A percentile compares a stretch with the other conserved stretches of the same genome.
Evolutionary conservation across 495 filamentous ascomycete genomes (phyloP).

Genomic region (Xylaria palmicola): DNA sequence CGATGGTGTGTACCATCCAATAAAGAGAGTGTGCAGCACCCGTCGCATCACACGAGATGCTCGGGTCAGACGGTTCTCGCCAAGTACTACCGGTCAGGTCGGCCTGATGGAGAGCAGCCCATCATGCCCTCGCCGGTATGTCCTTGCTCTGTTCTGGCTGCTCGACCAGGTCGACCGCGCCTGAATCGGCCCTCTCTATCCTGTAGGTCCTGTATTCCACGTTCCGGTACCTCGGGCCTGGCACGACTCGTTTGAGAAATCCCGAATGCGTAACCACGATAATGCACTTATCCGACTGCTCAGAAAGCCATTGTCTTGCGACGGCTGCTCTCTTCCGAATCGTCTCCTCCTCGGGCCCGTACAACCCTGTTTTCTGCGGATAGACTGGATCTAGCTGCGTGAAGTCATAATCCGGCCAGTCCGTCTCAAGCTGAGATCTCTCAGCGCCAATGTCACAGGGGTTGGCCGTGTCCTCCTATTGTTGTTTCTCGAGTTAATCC

Average conservation of each 20-base stretch:
- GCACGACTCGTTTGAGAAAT: slow-evolving; percentile 43
- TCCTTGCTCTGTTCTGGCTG: slow-evolving; percentile 16
- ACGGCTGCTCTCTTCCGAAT: slow-evolving; percentile 41
- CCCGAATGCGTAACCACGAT: slow-evolving; percentile 53
- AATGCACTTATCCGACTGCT: slow-evolving; percentile 51
- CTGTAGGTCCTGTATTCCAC: slow-evolving; percentile 53
- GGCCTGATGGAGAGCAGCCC: background rate
- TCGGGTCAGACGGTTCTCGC: too few species aligned
- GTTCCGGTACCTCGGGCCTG: slow-evolving; percentile 40
- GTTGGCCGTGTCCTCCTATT: slow-evolving; percentile 50
- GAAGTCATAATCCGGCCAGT: slow-evolving; percentile 49
- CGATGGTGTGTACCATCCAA: background rate
- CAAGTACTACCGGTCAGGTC: too few species aligned
- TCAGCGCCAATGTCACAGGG: slow-evolving; percentile 51
- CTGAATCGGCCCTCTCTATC: slow-evolving; percentile 32
- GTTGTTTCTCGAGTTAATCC: too few species aligned
- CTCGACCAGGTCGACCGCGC: slow-evolving; percentile 33
- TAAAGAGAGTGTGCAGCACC: background rate
- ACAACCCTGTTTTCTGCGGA: slow-evolving; percentile 47
- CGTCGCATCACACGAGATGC: background rate
- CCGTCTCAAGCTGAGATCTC: slow-evolving; percentile 30
- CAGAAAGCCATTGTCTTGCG: slow-evolving; percentile 41
- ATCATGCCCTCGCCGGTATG: slow-evolving; percentile 3
- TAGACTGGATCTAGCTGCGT: slow-evolving; percentile 45
- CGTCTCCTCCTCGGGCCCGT: slow-evolving; percentile 40